Base-by-base conservation (phyloP, 352 stramenopile genomes). In the Paralagenidium karlingii region DNA sequence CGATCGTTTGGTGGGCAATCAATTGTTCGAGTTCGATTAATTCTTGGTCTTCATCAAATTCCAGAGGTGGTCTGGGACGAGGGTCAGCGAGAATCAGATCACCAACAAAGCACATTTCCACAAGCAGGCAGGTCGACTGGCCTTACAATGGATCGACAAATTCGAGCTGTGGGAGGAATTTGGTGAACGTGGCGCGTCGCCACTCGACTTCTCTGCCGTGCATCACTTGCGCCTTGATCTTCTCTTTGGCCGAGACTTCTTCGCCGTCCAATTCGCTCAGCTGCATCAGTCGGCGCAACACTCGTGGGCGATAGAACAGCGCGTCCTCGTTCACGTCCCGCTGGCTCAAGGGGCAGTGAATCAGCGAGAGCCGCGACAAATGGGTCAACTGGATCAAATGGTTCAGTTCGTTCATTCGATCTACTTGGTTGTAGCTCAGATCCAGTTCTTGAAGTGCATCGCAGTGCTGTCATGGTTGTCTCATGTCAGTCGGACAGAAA, bases 91-190 rank as follows among this genome's bases (percentile, higher is more conserved):
- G n/a, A n/a, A n/a, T n/a, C n/a, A n/a, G n/a, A n/a, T n/a, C n/a
- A n/a, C n/a, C n/a, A n/a, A n/a, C n/a, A n/a, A n/a, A n/a, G n/a
- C n/a, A n/a, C n/a, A n/a, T n/a, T n/a, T n/a, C n/a, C n/a, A n/a
- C n/a, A n/a, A n/a, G n/a, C n/a, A n/a, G n/a, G n/a, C n/a, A n/a
- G n/a, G n/a, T n/a, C n/a, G n/a, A n/a, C n/a, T n/a, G n/a, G n/a
- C n/a, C n/a, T n/a, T 71, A 82, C 70, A 88, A 39, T 32, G 60
- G 76, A 44, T 88, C 69, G 31, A 58, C 47, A 30, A 88, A 88
- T 38, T 82, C 53, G 32, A 73, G 50, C 8, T 43, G 45, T 0
- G 68, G 60, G 1, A 88, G 44, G 32, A 74, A 63, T 33, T 63
- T 73, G 15, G 62, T 50, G 9, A 81, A 71, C 39, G 82, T 60